Base-by-base conservation (phyloP, 176 grass and related monocot species). In the Olyra latifolia region DNA sequence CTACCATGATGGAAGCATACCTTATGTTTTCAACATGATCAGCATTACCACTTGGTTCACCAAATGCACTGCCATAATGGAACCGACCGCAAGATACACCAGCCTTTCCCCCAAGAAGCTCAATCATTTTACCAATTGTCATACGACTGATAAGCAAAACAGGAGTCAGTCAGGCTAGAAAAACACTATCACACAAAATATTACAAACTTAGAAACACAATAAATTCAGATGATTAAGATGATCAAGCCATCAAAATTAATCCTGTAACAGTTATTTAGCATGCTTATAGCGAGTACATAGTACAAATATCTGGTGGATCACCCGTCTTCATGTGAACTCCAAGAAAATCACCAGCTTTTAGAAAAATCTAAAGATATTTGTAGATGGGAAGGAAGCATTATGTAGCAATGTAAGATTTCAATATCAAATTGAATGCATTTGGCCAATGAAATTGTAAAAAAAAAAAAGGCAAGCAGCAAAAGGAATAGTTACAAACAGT, bases 51-150 rank as follows among this genome's bases (percentile, higher is more conserved):
- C 88, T 84, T 73, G 90, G 90, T 77, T 98, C 95, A 53, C 95
- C 95, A 93, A 98, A 98, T 80, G 84, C 88, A 87, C 92, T 94
- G 49, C 95, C 95, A 84, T 98, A 98, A 77, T 98, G 90, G 45
- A 91, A 98, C 77, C 86, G 85, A 30, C 92, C 95, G 8, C 80
- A 91, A 88, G 92, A 98, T n/a, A 98, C 78, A 17, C 95, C 95
- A 81, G 95, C 95, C 78, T 98, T 98, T 71, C 95, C 92, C 74
- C 95, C 95, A 80, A 98, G 61, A 76, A 98, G 90, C 67, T 98
- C 95, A 76, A 98, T 98, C 95, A 98, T 98, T 91, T 98, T 98
- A 56, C 95, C 95, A 56, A 98, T 93, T 22, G 95, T 98, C 95
- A 98, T 98, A 65, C 95, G 92, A 91, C 92, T 97, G 77, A 16